These are phyloP conservation scores for Talaromyces piceae DNA, from an alignment of 2,329 filamentous ascomycete species.

Conservation along the genomic window DNA sequence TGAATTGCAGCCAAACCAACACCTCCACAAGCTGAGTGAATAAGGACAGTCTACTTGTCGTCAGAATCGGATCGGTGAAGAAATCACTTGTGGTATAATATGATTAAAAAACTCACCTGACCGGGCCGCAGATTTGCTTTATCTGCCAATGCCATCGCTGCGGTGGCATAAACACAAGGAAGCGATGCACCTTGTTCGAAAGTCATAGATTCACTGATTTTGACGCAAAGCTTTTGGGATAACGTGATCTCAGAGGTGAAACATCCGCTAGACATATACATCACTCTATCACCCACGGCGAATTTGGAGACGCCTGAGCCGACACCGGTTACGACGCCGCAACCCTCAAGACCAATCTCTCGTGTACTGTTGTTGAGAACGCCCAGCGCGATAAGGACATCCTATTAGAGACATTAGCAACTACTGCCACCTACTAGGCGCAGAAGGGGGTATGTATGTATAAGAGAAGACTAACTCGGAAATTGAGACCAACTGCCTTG, in stretches of 20 bases:
- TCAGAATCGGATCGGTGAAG: not conserved
- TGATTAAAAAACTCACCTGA: not conserved
- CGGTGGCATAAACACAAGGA: slow-evolving; percentile 35
- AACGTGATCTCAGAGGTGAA: not conserved
- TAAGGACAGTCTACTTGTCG: slow-evolving; percentile 22
- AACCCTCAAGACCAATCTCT: slow-evolving; percentile 15
- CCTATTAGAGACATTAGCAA: slow-evolving; percentile 1
- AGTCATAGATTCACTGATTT: slow-evolving; percentile 50
- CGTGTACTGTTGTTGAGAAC: slow-evolving; percentile 5
- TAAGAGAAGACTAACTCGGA: slow-evolving; percentile 14
- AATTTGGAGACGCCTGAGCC: slow-evolving; percentile 16
- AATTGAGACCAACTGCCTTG: slow-evolving; percentile 19
- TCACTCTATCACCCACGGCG: slow-evolving; percentile 19
- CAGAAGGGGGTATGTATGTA: not conserved
- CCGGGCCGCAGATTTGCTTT: slow-evolving; percentile 16
- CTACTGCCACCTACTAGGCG: not conserved
- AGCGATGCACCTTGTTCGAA: slow-evolving; percentile 47
- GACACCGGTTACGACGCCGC: slow-evolving; percentile 16
- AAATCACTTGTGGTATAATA: too few species aligned
- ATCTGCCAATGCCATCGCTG: slow-evolving; percentile 10
- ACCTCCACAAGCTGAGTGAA: slow-evolving; percentile 26
- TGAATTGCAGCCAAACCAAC: slow-evolving; percentile 26
- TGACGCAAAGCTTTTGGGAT: slow-evolving; percentile 18
- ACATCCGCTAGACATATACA: not conserved
- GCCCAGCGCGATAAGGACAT: slow-evolving; percentile 14